A percentile compares a stretch with the other conserved stretches of the same genome.
Evolutionary conservation across 164 flowering plant species (phyloP).

Genomic region (Malania oleifera): DNA sequence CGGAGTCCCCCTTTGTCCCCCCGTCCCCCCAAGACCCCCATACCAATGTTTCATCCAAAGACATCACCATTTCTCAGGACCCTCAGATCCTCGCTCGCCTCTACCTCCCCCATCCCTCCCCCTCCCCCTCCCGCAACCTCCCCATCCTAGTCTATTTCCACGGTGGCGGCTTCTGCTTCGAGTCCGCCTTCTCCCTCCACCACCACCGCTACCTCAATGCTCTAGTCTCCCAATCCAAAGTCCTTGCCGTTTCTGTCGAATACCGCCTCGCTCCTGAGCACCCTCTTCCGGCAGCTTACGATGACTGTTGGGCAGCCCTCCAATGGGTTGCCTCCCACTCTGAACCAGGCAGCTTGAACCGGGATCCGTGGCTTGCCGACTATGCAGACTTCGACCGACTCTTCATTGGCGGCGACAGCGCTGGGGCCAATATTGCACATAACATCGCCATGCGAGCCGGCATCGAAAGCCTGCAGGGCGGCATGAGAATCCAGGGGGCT

Average conservation of each 20-base stretch:
- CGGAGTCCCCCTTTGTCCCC: conserved; percentile 10
- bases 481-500: conserved; percentile 20
- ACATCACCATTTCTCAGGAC: conserved; percentile 13
- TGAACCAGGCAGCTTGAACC: neutral
- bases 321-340: conserved; percentile 44
- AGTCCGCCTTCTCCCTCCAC: conserved; percentile 32
- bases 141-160: conserved; percentile 54
- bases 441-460: conserved; percentile 26
- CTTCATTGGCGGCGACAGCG: conserved; percentile 56
- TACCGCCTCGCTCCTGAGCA: conserved; percentile 56
- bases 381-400: conserved; percentile 38
- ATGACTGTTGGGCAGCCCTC: conserved; percentile 55
- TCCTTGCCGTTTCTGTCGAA: conserved; percentile 41
- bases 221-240: conserved; percentile 24
- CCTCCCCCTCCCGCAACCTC: conserved; percentile 17
- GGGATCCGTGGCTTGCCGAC: conserved; percentile 39
- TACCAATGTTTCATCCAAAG: conserved; percentile 26
- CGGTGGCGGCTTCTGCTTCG: conserved; percentile 51
- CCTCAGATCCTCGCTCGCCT: conserved; percentile 12
- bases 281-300: conserved; percentile 41
- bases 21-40: conserved; percentile 13
- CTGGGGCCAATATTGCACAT: conserved; percentile 55
- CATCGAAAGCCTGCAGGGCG: conserved; percentile 5
- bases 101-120: conserved; percentile 8
- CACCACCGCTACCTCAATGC: conserved; percentile 25